These are phyloP conservation scores for Cytospora mali DNA, from an alignment of 2,329 filamentous ascomycete species.

Conservation along the genomic window DNA sequence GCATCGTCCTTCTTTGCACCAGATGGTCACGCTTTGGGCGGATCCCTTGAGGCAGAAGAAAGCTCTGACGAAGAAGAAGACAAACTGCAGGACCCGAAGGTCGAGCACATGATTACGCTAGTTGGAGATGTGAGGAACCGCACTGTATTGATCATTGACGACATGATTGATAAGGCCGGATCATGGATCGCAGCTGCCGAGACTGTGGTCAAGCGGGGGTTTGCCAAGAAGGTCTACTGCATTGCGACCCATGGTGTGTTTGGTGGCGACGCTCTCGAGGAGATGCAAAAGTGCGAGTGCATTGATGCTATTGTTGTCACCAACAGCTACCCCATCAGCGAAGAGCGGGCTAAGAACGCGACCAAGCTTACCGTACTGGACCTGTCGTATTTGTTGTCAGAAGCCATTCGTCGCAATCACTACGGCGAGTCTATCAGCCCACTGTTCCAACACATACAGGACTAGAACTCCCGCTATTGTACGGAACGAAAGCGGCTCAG, in stretches of 20 bases:
- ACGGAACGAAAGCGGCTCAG: background rate
- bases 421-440: slow-evolving; percentile 83
- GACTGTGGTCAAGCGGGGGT: slow-evolving; percentile 90
- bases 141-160: slow-evolving; percentile 92
- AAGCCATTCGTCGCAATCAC: slow-evolving; percentile 94
- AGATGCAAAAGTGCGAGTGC: slow-evolving; percentile 89
- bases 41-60: slow-evolving; percentile 79
- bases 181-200: slow-evolving; percentile 98
- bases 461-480: slow-evolving; percentile 43
- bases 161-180: slow-evolving; percentile 97
- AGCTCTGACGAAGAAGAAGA: slow-evolving; percentile 93
- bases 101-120: slow-evolving; percentile 96
- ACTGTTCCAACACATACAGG: slow-evolving; percentile 68
- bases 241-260: slow-evolving; percentile 97
- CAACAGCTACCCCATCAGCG: slow-evolving; percentile 91
- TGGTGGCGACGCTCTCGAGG: slow-evolving; percentile 83
- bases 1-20: slow-evolving; percentile 80
- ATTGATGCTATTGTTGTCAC: slow-evolving; percentile 95
- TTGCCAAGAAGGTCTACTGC: slow-evolving; percentile 92
- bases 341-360: slow-evolving; percentile 68
- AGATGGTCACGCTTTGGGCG: slow-evolving; percentile 73
- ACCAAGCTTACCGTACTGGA: slow-evolving; percentile 90
- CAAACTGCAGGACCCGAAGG: slow-evolving; percentile 73
- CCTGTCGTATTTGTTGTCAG: slow-evolving; percentile 82
- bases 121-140: slow-evolving; percentile 90